Conservation (phyloP, 2,329 filamentous ascomycete genomes). For the Macrophomina tecta region DNA sequence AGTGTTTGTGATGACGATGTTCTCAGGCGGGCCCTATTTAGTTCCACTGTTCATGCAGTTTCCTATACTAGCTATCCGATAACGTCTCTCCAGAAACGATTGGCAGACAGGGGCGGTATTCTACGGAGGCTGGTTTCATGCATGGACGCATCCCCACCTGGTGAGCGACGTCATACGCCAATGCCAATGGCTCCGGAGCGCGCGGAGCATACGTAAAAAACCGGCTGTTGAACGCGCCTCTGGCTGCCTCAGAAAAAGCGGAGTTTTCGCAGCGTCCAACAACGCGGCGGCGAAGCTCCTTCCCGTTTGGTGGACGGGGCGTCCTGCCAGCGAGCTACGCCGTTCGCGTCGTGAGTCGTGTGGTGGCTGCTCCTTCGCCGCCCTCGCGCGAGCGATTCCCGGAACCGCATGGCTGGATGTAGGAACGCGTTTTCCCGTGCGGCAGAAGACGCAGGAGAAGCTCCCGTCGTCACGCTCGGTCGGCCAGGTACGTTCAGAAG, state of each 20-base stretch:
- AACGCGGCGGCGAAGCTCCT: background rate
- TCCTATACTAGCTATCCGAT: background rate
- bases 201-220: background rate
- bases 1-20: background rate
- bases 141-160: conserved; percentile 2
- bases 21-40: background rate
- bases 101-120: conserved; percentile 4
- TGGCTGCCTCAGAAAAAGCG: conserved; percentile 21
- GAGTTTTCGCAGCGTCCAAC: background rate
- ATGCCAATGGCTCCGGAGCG: too few species aligned
- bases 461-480: background rate
- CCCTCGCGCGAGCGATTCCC: background rate
- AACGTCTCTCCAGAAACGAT: conserved; percentile 1
- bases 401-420: background rate
- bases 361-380: background rate
- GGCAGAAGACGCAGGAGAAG: conserved; percentile 6
- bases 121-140: conserved; percentile 12
- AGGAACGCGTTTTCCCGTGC: background rate
- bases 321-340: conserved; percentile 21
- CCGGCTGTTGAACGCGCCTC: background rate
- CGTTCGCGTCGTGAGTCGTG: conserved; percentile 6
- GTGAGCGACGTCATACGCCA: conserved; percentile 5
- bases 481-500: background rate
- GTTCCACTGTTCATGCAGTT: background rate
- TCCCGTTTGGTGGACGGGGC: conserved; percentile 3